Evolutionary conservation across 2,329 filamentous ascomycete species (phyloP).

Genomic region (Clarireedia hainanense): DNA sequence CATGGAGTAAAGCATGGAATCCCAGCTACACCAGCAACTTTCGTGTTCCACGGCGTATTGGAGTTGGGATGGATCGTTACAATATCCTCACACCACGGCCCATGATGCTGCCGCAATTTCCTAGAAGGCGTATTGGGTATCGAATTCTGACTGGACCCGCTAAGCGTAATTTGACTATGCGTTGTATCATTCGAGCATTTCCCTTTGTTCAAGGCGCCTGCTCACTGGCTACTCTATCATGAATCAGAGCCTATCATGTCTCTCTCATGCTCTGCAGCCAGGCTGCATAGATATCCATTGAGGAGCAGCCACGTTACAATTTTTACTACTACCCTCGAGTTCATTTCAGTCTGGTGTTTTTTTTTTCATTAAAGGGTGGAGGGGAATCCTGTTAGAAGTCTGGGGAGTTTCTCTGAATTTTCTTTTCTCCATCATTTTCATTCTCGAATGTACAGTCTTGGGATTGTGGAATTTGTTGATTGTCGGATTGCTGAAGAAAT

Average conservation of each 20-base stretch:
- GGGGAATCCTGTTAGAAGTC: conserved; percentile 9
- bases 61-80: conserved; percentile 22
- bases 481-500: neutral
- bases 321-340: conserved; percentile 21
- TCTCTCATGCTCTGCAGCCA: conserved; percentile 26
- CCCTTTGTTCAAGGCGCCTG: conserved; percentile 27
- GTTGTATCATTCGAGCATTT: conserved; percentile 31
- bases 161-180: conserved; percentile 29
- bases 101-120: conserved; percentile 17
- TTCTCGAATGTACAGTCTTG: neutral
- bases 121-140: conserved; percentile 22
- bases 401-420: conserved; percentile 7
- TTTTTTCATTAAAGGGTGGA: conserved; percentile 24
- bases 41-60: conserved; percentile 25
- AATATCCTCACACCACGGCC: conserved; percentile 24
- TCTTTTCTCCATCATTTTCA: conserved; percentile 6
- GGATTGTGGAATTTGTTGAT: neutral
- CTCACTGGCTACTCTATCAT: conserved; percentile 26
- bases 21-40: conserved; percentile 13
- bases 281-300: conserved; percentile 28
- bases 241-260: conserved; percentile 27
- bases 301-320: conserved; percentile 29
- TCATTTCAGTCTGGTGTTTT: conserved; percentile 10
- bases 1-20: conserved; percentile 24
- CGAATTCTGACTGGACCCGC: conserved; percentile 28